Percentiles rank a stretch among this genome's conserved stretches.
Conservation (phyloP, 768 basidiomycete species). For the Suillus alpinus region DNA sequence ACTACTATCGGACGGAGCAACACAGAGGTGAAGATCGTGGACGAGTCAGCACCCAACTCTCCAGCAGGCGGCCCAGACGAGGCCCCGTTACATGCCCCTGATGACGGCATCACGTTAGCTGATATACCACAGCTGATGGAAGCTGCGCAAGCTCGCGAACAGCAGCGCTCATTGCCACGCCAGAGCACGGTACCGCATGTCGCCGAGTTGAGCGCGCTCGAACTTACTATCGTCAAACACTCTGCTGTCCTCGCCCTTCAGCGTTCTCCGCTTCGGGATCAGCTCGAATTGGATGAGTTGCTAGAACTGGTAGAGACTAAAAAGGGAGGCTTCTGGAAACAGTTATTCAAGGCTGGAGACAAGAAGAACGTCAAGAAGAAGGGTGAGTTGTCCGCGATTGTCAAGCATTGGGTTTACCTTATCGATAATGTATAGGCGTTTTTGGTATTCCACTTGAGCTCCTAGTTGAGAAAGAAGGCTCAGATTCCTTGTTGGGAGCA, state of each 20-base stretch:
- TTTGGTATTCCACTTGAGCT: conserved; percentile 93
- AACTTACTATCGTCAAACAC: conserved; percentile 90
- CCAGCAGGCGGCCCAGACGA: conserved; percentile 54
- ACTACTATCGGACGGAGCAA: conserved; percentile 76
- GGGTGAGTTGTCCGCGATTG: conserved; percentile 42
- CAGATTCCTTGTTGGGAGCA: conserved; percentile 92
- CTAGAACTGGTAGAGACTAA: conserved; percentile 89
- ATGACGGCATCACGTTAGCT: conserved; percentile 88
- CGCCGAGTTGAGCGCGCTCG: conserved; percentile 78
- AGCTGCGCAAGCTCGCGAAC: conserved; percentile 86
- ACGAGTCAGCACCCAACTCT: conserved; percentile 73
- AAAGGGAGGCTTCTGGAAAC: conserved; percentile 95
- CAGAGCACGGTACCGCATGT: conserved; percentile 80
- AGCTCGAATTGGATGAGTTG: conserved; percentile 89
- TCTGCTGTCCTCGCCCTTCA: conserved; percentile 80
- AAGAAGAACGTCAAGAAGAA: conserved; percentile 93
- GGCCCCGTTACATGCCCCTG: conserved; percentile 39
- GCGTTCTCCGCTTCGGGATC: conserved; percentile 73
- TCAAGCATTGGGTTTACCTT: conserved; percentile 10
- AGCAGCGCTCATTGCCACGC: conserved; percentile 78
- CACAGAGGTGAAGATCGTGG: conserved; percentile 86
- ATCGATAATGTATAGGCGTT: conserved; percentile 54
- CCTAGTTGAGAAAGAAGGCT: conserved; percentile 89
- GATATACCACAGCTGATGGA: conserved; percentile 94
- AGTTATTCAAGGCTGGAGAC: conserved; percentile 86